Evolutionary conservation across 148 eudicot genomes (phyloP), one percentile per base, ranked within the genome.

Genomic region (Vaccinium macrocarpon): DNA sequence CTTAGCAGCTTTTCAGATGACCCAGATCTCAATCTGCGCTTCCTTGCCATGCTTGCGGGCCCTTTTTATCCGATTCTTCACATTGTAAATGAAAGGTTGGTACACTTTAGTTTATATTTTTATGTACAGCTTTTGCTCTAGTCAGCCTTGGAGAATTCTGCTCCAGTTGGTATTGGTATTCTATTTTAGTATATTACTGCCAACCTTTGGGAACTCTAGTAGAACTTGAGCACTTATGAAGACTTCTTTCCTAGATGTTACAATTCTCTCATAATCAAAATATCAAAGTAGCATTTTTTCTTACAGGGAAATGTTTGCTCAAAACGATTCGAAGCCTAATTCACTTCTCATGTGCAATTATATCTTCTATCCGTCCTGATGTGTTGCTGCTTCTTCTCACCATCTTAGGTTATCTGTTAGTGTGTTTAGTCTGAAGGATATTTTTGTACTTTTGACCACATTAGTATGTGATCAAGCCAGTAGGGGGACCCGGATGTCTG

Each of bases 21-120:
- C 81, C 82, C 91, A 38, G 95, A 93, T 82, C 79, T 85, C 62
- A 86, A 90, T 85, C 81, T 92, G 53, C 91, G 92, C 61, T 94
- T 93, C 89, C 93, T 94, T 78, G 95, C 98, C 50, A 94, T 94
- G 95, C 93, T 94, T 62, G 91, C 91, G 32, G 98, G 95, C 81
- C 98, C 98, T 25, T 87, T 88, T 86, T 90, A 91, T 86, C 95
- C 98, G 12, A 91, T 94, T 84, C 98, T 94, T 90, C 90, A 89
- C 55, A 84, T 91, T 85, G 89, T 92, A 76, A 86, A 79, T 56
- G 94, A 93, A 84, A 94, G 98, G 98, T 94, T 75, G 25, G 90
- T 84, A 62, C 25, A 56, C 29, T 74, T 52, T 7, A 53, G 35
- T 49, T 16, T 5, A n/a, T 51, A 59, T 15, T 38, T 38, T 57